Base-by-base conservation (phyloP, 169 alveolate genomes). In the Hepatocystis sp. region DNA sequence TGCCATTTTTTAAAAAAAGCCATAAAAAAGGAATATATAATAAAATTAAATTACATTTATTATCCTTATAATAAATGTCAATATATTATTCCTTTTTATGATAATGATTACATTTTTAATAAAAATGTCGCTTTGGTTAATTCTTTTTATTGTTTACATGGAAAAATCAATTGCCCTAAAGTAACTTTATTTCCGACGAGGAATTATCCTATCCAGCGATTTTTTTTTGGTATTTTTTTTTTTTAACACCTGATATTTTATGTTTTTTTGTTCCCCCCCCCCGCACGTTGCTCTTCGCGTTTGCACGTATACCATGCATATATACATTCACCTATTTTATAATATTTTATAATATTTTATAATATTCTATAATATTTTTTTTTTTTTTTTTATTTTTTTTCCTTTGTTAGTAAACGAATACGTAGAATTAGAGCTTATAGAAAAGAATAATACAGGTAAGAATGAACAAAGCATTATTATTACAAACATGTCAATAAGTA, bases 141-240 rank as follows among this genome's bases (percentile, higher is more conserved):
- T 36, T 71, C 78, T 15, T 71, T 71, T 71, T 71, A 71, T 58
- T 71, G 86, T 30, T 36, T 71, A 21, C 86, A 71, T 71, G 86
- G 86, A 1, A 71, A 71, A 32, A n/a, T 71, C 25, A 71, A 46
- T 32, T 71, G 86, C 25, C 15, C 86, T 10, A 76, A 71, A 27
- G 19, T 58, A 8, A 21, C 61, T 11, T 39, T 71, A 11, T 71
- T 71, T 44, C 86, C 86, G 34, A 63, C 86, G 1, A 40, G 86
- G 32, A 56, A 71, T 2, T 71, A 58, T 19, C 86, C 86, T 13
- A 58, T 71, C 27, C 78, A 71, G 53, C 25, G 76, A 28, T 71
- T 71, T 71, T 71, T 71, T 71, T 71, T 71, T 39, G 65, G 86
- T 71, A 71, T 8, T 17, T 47, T 64, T 64, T 64, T 13, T 34